phyloP scores from a whole-genome alignment of 139 green algal species.

The Tetradesmus lagerheimii region DNA sequence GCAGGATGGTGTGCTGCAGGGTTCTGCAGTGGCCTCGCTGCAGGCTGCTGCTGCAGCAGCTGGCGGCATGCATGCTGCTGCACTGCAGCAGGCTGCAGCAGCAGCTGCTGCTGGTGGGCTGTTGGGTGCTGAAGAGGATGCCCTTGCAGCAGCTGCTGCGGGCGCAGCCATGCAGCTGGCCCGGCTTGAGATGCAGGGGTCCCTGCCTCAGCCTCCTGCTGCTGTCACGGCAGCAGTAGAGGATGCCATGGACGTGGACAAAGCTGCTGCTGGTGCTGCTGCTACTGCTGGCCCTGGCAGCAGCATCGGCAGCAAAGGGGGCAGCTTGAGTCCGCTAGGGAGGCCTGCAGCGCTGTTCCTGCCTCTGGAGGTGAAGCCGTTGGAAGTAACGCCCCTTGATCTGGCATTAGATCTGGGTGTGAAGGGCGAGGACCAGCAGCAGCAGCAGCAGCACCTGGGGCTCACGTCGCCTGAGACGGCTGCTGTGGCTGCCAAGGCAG shows the following conservation, averaged over 20 bases:
- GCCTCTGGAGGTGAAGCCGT: not conserved
- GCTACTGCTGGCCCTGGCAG: not conserved
- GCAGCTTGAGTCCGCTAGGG: not conserved
- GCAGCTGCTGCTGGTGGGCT: not conserved
- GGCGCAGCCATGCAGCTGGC: not conserved
- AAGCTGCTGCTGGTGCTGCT: not conserved
- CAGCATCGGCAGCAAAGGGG: not conserved
- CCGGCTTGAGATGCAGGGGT: not conserved
- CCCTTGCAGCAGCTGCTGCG: slow-evolving; percentile 24
- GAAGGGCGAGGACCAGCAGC: not conserved
- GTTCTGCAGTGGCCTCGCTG: not conserved
- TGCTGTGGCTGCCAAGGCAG: not conserved
- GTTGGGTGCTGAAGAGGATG: not conserved
- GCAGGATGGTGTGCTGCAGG: not conserved
- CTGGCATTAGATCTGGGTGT: not conserved
- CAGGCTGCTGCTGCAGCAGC: slow-evolving; percentile 27
- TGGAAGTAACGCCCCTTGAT: not conserved
- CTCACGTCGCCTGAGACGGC: not conserved
- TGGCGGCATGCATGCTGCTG: not conserved
- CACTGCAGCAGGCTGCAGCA: not conserved
- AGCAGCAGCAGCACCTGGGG: not conserved
- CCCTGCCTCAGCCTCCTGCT: not conserved
- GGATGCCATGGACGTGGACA: not conserved
- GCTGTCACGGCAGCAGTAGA: not conserved
- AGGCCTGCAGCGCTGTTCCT: not conserved